Base-by-base conservation (phyloP, 164 flowering plant species). In the Aristolochia contorta region DNA sequence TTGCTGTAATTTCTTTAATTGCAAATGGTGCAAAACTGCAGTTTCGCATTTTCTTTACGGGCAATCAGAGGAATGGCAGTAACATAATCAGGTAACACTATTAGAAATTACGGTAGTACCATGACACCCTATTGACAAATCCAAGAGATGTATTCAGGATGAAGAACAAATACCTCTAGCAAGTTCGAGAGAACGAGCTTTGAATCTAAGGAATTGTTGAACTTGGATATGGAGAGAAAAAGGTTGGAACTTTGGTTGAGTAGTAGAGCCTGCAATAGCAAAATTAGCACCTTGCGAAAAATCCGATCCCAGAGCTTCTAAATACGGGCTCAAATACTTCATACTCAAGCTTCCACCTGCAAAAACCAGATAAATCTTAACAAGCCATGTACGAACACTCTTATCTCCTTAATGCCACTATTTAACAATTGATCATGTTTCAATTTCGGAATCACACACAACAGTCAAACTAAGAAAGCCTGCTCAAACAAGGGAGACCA, bases 261-360 rank as follows among this genome's bases (percentile, higher is more conserved):
- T 68, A 2, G 72, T 25, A n/a, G 85, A 72, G 3, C 85, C 90
- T 46, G 60, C 33, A 14, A 83, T 64, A 3, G 90, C 94, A 64
- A 87, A 84, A 62, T 84, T 84, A 1, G 64, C 88, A 43, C 90
- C 88, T 46, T 70, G 71, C 16, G 67, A 70, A 72, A 83, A 84
- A 74, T 83, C 69, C 23, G 86, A 73, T 1, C 55, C 72, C 58
- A 81, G 20, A 1, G 94, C 75, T 16, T 83, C 84, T 57, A 84
- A 61, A 43, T 75, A 75, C 6, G 79, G 75, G 56, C 71, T 72
- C 67, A 75, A 61, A 47, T 72, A 58, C n/a, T 62, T 64, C 19
- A 52, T 56, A 5, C 67, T 21, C 71, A 75, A 62, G 45, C 67
- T 67, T 52, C 69, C 74, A 20, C 76, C 79, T 75, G 71, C 27